A percentile compares a stretch with the other conserved stretches of the same genome.
These are phyloP conservation scores for Eucalyptus lansdowneana DNA, from an alignment of 345 rosid species.

Conservation along the genomic window DNA sequence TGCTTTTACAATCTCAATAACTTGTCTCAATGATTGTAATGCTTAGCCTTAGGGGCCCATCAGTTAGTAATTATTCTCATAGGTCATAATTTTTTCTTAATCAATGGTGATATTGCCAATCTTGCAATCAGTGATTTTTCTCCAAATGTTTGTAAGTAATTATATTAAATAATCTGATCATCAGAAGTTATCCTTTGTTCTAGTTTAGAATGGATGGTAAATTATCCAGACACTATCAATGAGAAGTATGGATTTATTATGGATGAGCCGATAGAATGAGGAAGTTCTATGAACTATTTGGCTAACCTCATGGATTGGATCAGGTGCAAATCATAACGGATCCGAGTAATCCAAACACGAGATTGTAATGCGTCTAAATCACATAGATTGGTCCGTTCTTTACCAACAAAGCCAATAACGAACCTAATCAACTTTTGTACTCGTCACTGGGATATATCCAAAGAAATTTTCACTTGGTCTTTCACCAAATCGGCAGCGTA, in stretches of 20 bases:
- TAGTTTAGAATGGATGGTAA: background rate
- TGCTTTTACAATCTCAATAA: background rate
- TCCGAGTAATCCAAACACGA: background rate
- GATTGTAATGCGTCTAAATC: background rate
- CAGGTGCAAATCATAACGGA: background rate
- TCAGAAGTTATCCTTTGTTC: too few species aligned
- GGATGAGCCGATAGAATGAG: background rate
- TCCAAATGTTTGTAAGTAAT: background rate
- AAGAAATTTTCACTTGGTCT: too few species aligned
- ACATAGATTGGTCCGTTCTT: background rate
- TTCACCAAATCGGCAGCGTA: background rate
- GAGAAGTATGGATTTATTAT: fast-evolving
- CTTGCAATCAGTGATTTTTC: background rate
- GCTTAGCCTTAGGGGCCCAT: background rate
- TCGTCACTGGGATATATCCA: too few species aligned
- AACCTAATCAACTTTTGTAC: background rate
- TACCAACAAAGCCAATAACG: background rate
- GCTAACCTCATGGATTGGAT: background rate
- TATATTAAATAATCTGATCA: background rate
- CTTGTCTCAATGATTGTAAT: background rate
- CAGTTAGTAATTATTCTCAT: background rate
- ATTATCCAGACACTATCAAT: background rate
- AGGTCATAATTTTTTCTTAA: background rate
- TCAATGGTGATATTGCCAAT: background rate
- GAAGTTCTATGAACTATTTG: background rate